Evolutionary conservation across 192 early-diverging fungal species (phyloP).

Genomic region (Coemansia sp.): DNA sequence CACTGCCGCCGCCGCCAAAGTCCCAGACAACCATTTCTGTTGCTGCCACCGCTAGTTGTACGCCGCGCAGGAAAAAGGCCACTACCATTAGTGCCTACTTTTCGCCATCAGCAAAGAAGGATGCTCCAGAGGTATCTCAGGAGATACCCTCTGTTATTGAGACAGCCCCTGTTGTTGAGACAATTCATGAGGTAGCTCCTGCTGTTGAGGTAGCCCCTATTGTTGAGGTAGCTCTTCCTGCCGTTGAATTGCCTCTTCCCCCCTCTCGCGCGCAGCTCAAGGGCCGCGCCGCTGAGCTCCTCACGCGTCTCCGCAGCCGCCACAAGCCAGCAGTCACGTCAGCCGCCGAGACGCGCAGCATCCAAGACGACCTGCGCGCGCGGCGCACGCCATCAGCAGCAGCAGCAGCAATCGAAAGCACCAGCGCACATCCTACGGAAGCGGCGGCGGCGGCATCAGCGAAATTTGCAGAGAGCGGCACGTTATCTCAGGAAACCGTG

Average conservation of each 20-base stretch:
- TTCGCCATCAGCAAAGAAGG: not conserved
- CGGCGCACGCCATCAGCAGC: slow-evolving; percentile 3
- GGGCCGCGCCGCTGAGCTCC: slow-evolving; percentile 13
- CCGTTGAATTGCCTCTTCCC: not conserved
- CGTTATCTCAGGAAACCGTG: too few relatives aligned
- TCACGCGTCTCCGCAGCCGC: slow-evolving; percentile 34
- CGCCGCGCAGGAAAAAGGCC: slow-evolving; percentile 3
- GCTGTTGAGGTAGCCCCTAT: not conserved
- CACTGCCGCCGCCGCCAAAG: not conserved
- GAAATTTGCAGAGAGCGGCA: slow-evolving; percentile 10
- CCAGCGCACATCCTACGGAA: too few relatives aligned
- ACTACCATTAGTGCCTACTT: slow-evolving; percentile 42
- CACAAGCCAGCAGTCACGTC: slow-evolving; percentile 6
- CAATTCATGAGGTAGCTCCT: too few relatives aligned
- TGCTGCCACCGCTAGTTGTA: too few relatives aligned
- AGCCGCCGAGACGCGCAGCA: slow-evolving; percentile 27
- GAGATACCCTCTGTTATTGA: not conserved
- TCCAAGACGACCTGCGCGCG: slow-evolving; percentile 33
- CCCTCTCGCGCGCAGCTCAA: not conserved
- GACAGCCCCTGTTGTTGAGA: not conserved
- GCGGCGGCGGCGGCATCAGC: not conserved
- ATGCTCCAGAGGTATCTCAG: too few relatives aligned
- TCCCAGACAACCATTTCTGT: too few relatives aligned
- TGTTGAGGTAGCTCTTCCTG: not conserved
- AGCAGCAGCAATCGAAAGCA: not conserved